phyloP scores from a whole-genome alignment of 176 grass and related monocot genomes.

The Puccinellia tenuiflora region DNA sequence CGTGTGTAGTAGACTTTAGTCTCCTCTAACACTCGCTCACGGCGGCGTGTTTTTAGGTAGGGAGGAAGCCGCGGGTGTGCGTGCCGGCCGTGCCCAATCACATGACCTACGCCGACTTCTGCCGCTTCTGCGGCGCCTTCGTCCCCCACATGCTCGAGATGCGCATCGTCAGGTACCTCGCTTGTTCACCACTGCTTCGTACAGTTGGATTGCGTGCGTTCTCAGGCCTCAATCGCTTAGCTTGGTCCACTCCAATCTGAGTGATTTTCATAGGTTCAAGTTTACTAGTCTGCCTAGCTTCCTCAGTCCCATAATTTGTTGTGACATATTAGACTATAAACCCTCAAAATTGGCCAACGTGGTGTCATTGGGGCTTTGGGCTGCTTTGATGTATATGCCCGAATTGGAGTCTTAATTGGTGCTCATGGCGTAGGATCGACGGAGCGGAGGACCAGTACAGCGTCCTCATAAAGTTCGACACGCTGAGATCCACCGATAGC shows the following conservation, averaged over 20 bases:
- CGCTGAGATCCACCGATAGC: conserved; percentile 63
- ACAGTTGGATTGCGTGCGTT: neutral
- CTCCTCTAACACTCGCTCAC: neutral
- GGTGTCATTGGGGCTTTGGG: neutral
- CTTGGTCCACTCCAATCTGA: neutral
- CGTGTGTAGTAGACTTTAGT: neutral
- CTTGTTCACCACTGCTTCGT: neutral
- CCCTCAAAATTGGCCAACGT: neutral
- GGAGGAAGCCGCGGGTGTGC: conserved; percentile 79
- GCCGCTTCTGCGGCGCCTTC: conserved; percentile 66
- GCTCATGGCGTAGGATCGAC: conserved; percentile 51
- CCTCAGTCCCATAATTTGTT: neutral
- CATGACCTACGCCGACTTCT: conserved; percentile 95
- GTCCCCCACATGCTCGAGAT: conserved; percentile 77
- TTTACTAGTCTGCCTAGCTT: neutral
- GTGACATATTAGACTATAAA: neutral
- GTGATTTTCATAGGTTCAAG: neutral
- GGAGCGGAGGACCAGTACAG: conserved; percentile 77
- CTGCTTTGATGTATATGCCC: neutral
- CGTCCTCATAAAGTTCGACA: conserved; percentile 77
- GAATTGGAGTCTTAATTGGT: neutral
- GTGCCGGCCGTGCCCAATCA: conserved; percentile 86
- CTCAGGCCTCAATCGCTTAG: neutral
- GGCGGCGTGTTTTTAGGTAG: conserved; percentile 29
- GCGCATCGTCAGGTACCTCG: conserved; percentile 80